Evolutionary conservation across 148 eudicot species (phyloP).

Genomic region (Hydrangea macrophylla): DNA sequence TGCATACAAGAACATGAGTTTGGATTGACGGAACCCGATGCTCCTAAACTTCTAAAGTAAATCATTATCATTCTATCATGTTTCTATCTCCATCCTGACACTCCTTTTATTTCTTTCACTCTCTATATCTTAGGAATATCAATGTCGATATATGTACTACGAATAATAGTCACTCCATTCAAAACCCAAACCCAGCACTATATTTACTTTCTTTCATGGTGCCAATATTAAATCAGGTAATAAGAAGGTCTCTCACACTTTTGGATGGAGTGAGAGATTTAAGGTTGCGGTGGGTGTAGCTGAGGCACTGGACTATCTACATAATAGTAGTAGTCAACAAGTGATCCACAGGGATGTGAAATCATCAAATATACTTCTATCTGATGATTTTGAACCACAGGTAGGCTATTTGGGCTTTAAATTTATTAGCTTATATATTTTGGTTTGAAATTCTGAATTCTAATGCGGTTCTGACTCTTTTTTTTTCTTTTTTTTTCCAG

Average conservation of each 20-base stretch:
- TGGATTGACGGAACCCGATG: too few species aligned
- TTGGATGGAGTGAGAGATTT: conserved; percentile 79
- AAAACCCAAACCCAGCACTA: too few species aligned
- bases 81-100: too few species aligned
- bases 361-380: conserved; percentile 84
- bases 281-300: conserved; percentile 91
- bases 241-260: conserved; percentile 40
- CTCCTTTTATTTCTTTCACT: too few species aligned
- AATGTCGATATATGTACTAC: too few species aligned
- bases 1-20: too few species aligned
- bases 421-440: not conserved
- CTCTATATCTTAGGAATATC: too few species aligned
- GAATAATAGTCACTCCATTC: too few species aligned
- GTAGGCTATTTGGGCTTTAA: conserved; percentile 23
- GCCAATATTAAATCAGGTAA: conserved; percentile 48
- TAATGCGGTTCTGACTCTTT: conserved; percentile 15
- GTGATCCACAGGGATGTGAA: conserved; percentile 95
- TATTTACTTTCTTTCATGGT: too few species aligned
- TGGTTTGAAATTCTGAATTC: not conserved
- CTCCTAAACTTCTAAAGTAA: too few species aligned
- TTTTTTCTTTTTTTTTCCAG: conserved; percentile 51
- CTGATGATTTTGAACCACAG: conserved; percentile 90
- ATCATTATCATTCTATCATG: too few species aligned
- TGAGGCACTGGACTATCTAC: conserved; percentile 78
- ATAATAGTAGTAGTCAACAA: conserved; percentile 42